Evolutionary conservation across 176 grass and related monocot species (phyloP).

Genomic region (Tillandsia fasciculata): DNA sequence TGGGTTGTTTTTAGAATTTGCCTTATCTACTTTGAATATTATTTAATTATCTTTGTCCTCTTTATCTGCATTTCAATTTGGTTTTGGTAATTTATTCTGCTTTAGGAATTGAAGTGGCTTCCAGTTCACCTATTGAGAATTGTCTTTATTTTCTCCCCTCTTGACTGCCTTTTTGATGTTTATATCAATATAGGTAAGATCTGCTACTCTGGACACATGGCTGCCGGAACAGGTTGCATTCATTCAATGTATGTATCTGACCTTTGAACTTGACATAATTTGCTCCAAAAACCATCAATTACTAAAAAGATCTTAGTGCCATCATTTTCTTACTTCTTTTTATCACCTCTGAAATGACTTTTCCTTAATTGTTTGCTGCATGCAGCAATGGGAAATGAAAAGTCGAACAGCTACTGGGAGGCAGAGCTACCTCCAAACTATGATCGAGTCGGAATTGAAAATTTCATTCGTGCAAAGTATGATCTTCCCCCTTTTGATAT

Average conservation of each 20-base stretch:
- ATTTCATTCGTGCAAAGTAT: constrained; percentile 97
- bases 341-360: too few relatives aligned
- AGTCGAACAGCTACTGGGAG: constrained; percentile 92
- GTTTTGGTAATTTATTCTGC: too few relatives aligned
- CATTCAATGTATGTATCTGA: constrained; percentile 71
- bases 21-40: neutral
- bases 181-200: constrained; percentile 55
- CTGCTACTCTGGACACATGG: constrained; percentile 96
- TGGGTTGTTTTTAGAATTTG: constrained; percentile 11
- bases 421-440: constrained; percentile 92
- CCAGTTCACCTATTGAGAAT: too few relatives aligned
- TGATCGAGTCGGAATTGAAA: constrained; percentile 92
- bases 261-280: constrained; percentile 3
- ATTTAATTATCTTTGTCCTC: constrained; percentile 1
- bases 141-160: neutral
- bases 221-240: constrained; percentile 95
- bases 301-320: constrained; percentile 9
- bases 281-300: constrained; percentile 3
- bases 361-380: too few relatives aligned
- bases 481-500: constrained; percentile 18
- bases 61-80: too few relatives aligned
- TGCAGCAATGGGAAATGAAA: constrained; percentile 98
- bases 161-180: constrained; percentile 1
- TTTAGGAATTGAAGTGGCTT: too few relatives aligned
- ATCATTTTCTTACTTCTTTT: constrained; percentile 11